Evolutionary conservation across 2,329 filamentous ascomycete species (phyloP), one percentile per base, ranked within the genome.

Genomic region (Colletotrichum somersetense): DNA sequence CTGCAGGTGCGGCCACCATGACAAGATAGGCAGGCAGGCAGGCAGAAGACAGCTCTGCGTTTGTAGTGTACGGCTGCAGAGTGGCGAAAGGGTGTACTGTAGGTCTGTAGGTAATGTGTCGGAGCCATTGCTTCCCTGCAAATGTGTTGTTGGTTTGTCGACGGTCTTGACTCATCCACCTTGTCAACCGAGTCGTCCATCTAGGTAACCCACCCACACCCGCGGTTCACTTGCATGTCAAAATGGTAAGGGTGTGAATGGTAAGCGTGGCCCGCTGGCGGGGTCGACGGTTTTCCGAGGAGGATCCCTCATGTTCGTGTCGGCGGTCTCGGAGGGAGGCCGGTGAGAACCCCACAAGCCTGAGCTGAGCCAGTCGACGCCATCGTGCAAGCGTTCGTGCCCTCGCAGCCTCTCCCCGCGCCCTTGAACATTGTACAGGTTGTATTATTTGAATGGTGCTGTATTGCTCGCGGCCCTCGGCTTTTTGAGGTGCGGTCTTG

Each of bases 261-360:
- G 20, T 42, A 57, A 42, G 63, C 26, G 38, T 66, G 67, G 58
- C 63, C 63, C 67, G 63, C 67, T 44, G 57, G 57, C 57, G 40
- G 62, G 62, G 58, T 65, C 62, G 50, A 65, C 48, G 63, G 63
- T 52, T 55, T 56, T 33, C 63, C 64, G 57, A 71, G 50, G 52
- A 53, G 48, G 50, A 56, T 62, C 50, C 35, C 56, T 53, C 4
- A 46, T n/a, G 44, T 11, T 46, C 40, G 23, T 26, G 57, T 59
- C 64, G 64, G 64, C 64, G 62, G 67, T 70, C 50, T 67, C 64
- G 64, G 68, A 67, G 64, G 42, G 42, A 40, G 56, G 64, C 64
- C 57, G 57, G 53, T 35, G 18, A 58, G 44, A 38, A 50, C 67
- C 67, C 63, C 63, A 71, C 64, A 56, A 44, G 33, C 40, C 46